A percentile compares a stretch with the other conserved stretches of the same genome.
Conservation (phyloP, 2,329 filamentous ascomycete genomes). For the Shiraia bambusicola region DNA sequence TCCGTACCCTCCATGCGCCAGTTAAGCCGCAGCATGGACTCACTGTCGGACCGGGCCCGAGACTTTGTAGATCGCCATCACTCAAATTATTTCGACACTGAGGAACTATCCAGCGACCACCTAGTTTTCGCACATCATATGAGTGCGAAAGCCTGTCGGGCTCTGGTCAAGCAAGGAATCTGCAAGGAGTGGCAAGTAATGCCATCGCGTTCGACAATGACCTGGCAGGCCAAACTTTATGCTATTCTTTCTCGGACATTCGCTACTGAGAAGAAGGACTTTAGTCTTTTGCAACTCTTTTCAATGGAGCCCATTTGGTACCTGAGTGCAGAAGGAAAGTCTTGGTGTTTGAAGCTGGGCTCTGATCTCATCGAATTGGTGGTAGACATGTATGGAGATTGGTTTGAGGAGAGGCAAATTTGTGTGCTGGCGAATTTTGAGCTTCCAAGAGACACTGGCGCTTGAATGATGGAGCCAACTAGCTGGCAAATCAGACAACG, state of each 20-base stretch:
- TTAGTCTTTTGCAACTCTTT: conserved; percentile 2
- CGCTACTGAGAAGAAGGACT: not conserved
- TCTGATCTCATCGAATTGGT: conserved; percentile 6
- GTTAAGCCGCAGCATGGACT: conserved; percentile 4
- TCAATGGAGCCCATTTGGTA: conserved; percentile 14
- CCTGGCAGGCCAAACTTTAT: conserved; percentile 9
- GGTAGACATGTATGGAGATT: conserved; percentile 1
- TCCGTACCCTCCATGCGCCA: conserved; percentile 6
- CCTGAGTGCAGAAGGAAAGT: conserved; percentile 2
- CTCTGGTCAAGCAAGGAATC: conserved; percentile 11
- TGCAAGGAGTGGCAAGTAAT: conserved; percentile 9
- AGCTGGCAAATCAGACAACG: too few species aligned
- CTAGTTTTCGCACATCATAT: conserved; percentile 11
- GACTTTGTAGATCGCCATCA: not conserved
- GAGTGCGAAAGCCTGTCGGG: conserved; percentile 5
- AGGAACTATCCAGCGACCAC: conserved; percentile 3
- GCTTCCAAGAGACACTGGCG: conserved; percentile 5
- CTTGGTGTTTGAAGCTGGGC: conserved; percentile 18
- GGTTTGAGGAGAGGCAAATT: conserved; percentile 1
- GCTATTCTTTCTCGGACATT: conserved; percentile 3
- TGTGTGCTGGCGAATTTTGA: conserved; percentile 3
- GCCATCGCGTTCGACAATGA: not conserved
- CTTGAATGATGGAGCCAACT: not conserved
- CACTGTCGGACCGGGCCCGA: conserved; percentile 5
- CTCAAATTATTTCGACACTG: not conserved